Conservation (phyloP, 2,329 filamentous ascomycete species). For the Clathrospora elynae region DNA sequence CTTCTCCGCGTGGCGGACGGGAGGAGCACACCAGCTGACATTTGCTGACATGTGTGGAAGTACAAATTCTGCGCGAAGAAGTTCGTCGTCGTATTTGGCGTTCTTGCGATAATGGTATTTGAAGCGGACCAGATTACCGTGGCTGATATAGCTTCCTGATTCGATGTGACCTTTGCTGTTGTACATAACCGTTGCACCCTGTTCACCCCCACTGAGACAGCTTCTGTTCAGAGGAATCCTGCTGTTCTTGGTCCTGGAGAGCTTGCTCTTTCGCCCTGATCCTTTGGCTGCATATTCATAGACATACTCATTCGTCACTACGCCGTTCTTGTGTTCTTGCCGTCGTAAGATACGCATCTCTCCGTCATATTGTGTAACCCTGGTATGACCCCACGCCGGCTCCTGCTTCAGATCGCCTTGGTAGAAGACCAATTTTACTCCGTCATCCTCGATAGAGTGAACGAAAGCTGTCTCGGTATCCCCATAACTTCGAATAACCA, state of each 20-base stretch:
- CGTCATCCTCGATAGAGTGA: conserved; percentile 44
- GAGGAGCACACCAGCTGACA: conserved; percentile 61
- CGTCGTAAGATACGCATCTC: conserved; percentile 53
- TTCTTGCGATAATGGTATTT: conserved; percentile 62
- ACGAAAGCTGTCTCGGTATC: conserved; percentile 58
- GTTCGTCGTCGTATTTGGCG: conserved; percentile 59
- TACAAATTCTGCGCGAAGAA: conserved; percentile 61
- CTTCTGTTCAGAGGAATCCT: conserved; percentile 49
- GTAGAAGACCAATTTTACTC: conserved; percentile 48
- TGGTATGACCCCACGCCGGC: conserved; percentile 52
- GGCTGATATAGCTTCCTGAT: conserved; percentile 59
- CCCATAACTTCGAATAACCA: conserved; percentile 56
- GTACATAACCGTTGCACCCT: conserved; percentile 57
- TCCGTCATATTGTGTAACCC: conserved; percentile 56
- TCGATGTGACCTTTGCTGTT: conserved; percentile 60
- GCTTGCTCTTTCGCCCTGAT: conserved; percentile 40
- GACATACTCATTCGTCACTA: conserved; percentile 54
- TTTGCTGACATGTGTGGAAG: conserved; percentile 60
- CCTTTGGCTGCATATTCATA: conserved; percentile 53
- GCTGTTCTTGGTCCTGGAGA: conserved; percentile 48
- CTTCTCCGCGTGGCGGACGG: conserved; percentile 56
- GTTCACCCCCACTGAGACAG: conserved; percentile 54
- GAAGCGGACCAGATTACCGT: conserved; percentile 59
- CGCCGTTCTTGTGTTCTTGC: conserved; percentile 53
- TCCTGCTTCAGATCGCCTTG: conserved; percentile 50